Evolutionary conservation across 345 rosid genomes (phyloP), one percentile per base, ranked within the genome.

Genomic region (Gossypium herbaceum): DNA sequence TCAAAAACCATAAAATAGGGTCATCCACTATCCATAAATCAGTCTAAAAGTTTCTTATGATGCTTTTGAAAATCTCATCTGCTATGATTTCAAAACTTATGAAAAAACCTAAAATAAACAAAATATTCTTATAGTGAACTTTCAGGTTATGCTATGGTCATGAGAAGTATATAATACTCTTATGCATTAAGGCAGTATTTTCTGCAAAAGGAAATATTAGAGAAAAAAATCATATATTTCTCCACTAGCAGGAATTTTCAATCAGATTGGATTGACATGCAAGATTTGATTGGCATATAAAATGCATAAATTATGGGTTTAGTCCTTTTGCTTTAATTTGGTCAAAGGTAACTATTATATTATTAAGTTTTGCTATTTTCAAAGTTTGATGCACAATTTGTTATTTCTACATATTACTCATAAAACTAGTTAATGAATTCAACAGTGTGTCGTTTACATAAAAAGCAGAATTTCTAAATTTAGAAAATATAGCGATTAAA

Each of bases 61-160:
- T 56, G 44, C 44, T 20, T 54, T 15, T 2, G 9, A 19, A 54
- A 29, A 65, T 64, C 73, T 43, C 50, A 13, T 56, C 61, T 48
- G 47, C 73, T 19, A 34, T 78, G 60, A 56, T 77, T 64, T 66
- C 71, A 19, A 68, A n/a, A 56, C 16, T 41, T 54, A 11, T 29
- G 44, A 34, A 34, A 22, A 75, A 52, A 25, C 65, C 7, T 17
- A 55, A 25, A 43, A 65, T 2, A 29, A 47, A 47, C 0, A 16
- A 12, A 47, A 55, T 8, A 29, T 12, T 54, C 12, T 39, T 3
- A 20, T 50, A 20, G 56, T 47, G 71, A 51, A 63, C 47, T 63
- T 63, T 34, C 41, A 34, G 68, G 39, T 19, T 63, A 29, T 34
- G 47, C 11, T 16, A 62, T 15, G 45, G 66, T 61, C 19, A 29